Base-by-base conservation (phyloP, 805 yeast species). In the Candida arabinofermentans region DNA sequence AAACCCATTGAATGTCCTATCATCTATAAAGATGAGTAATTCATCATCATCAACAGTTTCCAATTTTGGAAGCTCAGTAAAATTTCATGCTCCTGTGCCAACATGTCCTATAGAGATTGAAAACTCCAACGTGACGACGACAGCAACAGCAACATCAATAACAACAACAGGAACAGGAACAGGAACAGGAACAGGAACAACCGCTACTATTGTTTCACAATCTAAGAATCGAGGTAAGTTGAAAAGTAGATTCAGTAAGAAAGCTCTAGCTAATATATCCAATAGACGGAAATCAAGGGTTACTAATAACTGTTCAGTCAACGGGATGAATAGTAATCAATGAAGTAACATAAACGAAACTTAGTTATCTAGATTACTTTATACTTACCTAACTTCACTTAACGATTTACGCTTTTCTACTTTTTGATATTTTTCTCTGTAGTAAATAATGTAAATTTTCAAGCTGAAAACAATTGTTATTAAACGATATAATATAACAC, bases 191-290 rank as follows among this genome's bases (percentile, higher is more conserved):
- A 5, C 22, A 31, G 19, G 13, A 12, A 30, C 5, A 18, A 24
- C 21, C 22, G 18, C 18, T 34, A 10, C 24, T 6, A 17, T 5
- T n/a, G 36, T 7, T 13, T 8, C 12, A 8, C n/a, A 8, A 4
- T 4, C 23, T 8, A 27, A 17, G 13, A 30, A 12, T 16, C 22
- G 38, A 24, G 33, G 32, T 21, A 37, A 23, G 17, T 13, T 37
- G 37, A 38, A 35, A 22, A 35, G 46, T 17, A 18, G 44, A 16
- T 36, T 39, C 24, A n/a, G 32, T 16, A 33, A 34, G 34, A 23
- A 24, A 19, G 42, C 36, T 23, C 22, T 21, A 21, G 24, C 24
- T n/a, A 37, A 31, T 17, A 16, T 37, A 17, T 5, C 40, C 22
- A 31, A 9, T 10, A 23, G 29, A 18, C 13, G 29, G n/a, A 24